These are phyloP conservation scores for Entophlyctis luteolus DNA, from an alignment of 192 early-diverging fungal genomes.

Conservation along the genomic window DNA sequence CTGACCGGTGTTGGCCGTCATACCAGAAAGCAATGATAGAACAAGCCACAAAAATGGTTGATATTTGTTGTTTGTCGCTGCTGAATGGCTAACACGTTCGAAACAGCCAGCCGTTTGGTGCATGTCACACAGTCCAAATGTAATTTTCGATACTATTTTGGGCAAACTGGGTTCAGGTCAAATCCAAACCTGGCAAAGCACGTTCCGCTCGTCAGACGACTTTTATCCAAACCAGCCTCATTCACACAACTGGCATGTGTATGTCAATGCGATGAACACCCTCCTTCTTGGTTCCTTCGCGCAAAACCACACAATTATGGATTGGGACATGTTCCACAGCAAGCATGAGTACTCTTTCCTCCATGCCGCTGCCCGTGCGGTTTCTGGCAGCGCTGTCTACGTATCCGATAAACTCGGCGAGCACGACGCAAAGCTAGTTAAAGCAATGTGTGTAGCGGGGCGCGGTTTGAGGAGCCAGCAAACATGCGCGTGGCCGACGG, in stretches of 20 bases:
- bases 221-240: slow-evolving; percentile 10
- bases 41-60: no score
- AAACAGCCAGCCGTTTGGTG: slow-evolving; percentile 9
- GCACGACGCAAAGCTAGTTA: not conserved
- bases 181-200: not conserved
- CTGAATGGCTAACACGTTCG: no score
- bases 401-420: not conserved
- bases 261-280: slow-evolving; percentile 1
- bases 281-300: not conserved
- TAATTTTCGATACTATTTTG: slow-evolving; percentile 3
- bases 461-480: not conserved
- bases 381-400: slow-evolving; percentile 10
- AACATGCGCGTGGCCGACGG: no score
- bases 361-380: slow-evolving; percentile 12
- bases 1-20: no score
- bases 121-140: slow-evolving; percentile 12
- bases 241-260: slow-evolving; percentile 22
- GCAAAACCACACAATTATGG: not conserved
- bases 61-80: no score
- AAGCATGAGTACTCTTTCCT: not conserved
- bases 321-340: slow-evolving; percentile 26
- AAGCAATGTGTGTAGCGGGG: not conserved
- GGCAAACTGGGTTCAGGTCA: no score
- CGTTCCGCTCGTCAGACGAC: slow-evolving; percentile 13
- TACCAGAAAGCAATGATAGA: no score